A percentile compares a stretch with the other conserved stretches of the same genome.
These are phyloP conservation scores for Pouteria campechiana DNA, from an alignment of 179 eudicot species.

Conservation along the genomic window DNA sequence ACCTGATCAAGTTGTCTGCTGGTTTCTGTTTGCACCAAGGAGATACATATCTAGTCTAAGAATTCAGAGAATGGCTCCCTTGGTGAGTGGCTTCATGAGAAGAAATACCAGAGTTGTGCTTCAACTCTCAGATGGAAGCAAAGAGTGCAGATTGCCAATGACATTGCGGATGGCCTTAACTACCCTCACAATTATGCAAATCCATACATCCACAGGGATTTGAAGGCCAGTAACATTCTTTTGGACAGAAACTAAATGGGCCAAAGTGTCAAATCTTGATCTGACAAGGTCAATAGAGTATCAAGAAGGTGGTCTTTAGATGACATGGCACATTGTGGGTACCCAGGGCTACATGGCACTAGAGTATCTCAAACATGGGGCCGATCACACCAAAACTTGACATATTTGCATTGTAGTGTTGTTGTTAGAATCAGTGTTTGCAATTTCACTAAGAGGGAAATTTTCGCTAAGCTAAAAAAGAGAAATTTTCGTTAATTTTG, in stretches of 20 bases:
- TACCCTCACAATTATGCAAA: slow-evolving; percentile 64
- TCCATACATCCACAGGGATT: slow-evolving; percentile 71
- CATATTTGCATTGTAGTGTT: slow-evolving; percentile 51
- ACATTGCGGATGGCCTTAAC: slow-evolving; percentile 52
- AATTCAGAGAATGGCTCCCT: slow-evolving; percentile 65
- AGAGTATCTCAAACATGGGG: slow-evolving; percentile 64
- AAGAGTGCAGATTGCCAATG: slow-evolving; percentile 59
- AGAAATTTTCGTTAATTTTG: too few relatives aligned
- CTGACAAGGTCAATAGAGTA: slow-evolving; percentile 40
- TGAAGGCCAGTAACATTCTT: slow-evolving; percentile 57
- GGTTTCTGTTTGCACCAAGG: slow-evolving; percentile 67
- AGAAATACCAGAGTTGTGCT: background rate
- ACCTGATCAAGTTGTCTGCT: slow-evolving; percentile 49
- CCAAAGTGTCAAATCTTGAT: slow-evolving; percentile 60
- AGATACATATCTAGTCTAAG: slow-evolving; percentile 64
- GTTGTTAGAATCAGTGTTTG: too few relatives aligned
- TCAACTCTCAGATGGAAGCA: slow-evolving; percentile 45
- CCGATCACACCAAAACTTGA: slow-evolving; percentile 58
- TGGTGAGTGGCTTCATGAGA: slow-evolving; percentile 30
- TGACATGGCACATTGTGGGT: slow-evolving; percentile 72
- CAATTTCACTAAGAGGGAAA: too few relatives aligned
- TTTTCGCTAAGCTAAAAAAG: too few relatives aligned
- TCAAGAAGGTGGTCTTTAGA: slow-evolving; percentile 23
- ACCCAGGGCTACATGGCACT: slow-evolving; percentile 76
- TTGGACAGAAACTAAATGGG: slow-evolving; percentile 38